These are phyloP conservation scores for Rosa chinensis DNA, from an alignment of 306 rosid genomes.

Conservation along the genomic window DNA sequence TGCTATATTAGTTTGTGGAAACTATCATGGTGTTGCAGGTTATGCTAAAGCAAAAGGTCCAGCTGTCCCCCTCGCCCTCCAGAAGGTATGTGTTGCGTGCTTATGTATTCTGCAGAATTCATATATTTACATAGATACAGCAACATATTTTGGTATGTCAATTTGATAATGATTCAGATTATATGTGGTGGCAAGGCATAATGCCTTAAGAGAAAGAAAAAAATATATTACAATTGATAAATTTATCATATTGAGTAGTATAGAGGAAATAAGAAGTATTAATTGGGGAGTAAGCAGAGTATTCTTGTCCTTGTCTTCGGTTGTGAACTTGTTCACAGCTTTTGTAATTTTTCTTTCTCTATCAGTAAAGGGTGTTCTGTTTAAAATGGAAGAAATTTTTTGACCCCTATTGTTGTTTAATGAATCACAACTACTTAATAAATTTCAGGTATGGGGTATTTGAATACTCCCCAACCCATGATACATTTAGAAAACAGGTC, in stretches of 20 bases:
- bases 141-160: not conserved
- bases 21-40: constrained; percentile 84
- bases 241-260: not conserved
- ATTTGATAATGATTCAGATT: not conserved
- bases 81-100: constrained; percentile 57
- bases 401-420: not conserved
- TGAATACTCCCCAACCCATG: not conserved
- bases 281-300: not conserved
- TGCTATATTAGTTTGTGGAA: constrained; percentile 92
- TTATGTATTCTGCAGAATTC: constrained; percentile 9
- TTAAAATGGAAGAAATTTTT: not conserved
- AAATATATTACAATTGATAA: not conserved
- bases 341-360: not conserved
- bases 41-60: constrained; percentile 97
- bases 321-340: not conserved
- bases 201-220: not conserved
- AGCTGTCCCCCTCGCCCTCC: constrained; percentile 73
- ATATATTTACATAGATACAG: not conserved
- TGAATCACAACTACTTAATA: not conserved
- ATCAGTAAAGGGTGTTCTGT: not conserved
- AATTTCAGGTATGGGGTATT: not conserved
- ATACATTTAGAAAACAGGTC: not conserved
- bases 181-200: not conserved
- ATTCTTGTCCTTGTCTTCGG: not conserved
- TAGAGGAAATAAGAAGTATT: not conserved